Base-by-base conservation (phyloP, 2,329 filamentous ascomycete genomes). In the Ceratocystis lukuohia region DNA sequence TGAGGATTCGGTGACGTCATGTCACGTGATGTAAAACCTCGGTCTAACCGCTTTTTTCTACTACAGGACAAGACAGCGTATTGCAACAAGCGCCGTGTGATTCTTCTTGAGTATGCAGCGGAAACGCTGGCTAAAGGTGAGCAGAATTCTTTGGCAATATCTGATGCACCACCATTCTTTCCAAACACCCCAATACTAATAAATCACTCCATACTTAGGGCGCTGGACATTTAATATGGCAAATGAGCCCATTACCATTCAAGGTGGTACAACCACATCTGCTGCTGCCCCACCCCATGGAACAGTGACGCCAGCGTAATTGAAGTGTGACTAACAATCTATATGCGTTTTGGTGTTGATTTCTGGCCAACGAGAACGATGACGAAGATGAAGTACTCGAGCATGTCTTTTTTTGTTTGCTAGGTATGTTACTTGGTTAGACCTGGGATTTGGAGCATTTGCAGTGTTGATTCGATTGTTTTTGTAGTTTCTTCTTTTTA, bases 11-110 rank as follows among this genome's bases (percentile, higher is more conserved):
- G 28, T 65, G 66, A 65, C 46, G 64, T 65, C 66, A 65, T 65
- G 30, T 56, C 59, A 64, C 48, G 66, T 63, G 41, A 33, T 28
- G 4, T 17, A 17, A 17, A 25, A 12, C 46, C 1, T 3, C 61
- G 20, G 20, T 3, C 56, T 56, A 50, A 48, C 56, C 37, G 10
- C 33, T 41, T 25, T 8, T 50, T 12, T 64, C 30, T 61, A 5
- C 5, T 37, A 62, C 57, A 69, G 69, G 93, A 99, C 76, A 97
- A 96, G 82, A 99, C 93, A 3, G 85, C 91, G 0, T 99, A 99
- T 75, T 99, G 95, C 78, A 96, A 89, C 75, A 93, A 94, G 76
- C 84, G 94, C 65, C 84, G 94, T 57, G 82, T 96, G 28, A 96
- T 97, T 70, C 75, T 99, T 8, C 80, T 99, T 22, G 90, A 91